Conservation (phyloP, 148 eudicot species). For the Rhododendron williamsianum region DNA sequence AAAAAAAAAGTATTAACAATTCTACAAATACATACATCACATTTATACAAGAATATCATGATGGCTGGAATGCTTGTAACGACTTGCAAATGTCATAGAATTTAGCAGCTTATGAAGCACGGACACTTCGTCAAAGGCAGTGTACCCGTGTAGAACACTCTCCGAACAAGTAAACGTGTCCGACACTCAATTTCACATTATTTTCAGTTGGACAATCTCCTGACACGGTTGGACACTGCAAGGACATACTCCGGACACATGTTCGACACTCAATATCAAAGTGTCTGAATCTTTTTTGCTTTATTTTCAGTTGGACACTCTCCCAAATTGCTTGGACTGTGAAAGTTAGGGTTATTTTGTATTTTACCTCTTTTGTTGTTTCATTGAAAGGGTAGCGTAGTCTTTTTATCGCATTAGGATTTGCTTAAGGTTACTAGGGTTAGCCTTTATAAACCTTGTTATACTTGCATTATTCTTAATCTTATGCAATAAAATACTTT, state of each 20-base stretch:
- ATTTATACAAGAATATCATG: neutral
- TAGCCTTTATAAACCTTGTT: neutral
- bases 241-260: neutral
- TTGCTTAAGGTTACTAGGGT: neutral
- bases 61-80: neutral
- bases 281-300: neutral
- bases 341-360: neutral
- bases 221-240: neutral
- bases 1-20: neutral
- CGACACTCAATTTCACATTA: neutral
- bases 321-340: neutral
- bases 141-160: neutral
- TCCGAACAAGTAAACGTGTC: neutral
- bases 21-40: neutral
- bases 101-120: neutral
- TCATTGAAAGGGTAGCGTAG: neutral
- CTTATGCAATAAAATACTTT: neutral
- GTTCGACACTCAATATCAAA: neutral
- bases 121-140: neutral
- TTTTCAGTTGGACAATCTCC: neutral
- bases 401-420: neutral
- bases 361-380: neutral
- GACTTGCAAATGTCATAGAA: neutral
- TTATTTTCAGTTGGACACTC: neutral
- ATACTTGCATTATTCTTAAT: too few relatives aligned